These are phyloP conservation scores for Erodium maritimum DNA, from an alignment of 345 rosid genomes.

Conservation along the genomic window DNA sequence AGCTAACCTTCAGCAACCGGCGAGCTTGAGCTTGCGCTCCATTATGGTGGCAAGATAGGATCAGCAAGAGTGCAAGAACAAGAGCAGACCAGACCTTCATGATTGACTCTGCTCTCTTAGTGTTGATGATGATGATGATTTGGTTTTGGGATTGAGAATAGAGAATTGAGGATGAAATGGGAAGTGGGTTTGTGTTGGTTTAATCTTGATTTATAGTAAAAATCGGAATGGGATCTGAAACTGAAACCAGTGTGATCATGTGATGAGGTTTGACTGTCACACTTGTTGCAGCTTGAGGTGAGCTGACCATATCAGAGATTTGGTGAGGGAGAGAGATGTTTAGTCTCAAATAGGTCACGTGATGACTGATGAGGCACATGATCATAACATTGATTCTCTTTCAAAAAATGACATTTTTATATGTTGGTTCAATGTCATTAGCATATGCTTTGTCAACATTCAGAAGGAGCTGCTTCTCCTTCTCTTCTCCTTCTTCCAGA, in stretches of 20 bases:
- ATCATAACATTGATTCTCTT: constrained; percentile 2
- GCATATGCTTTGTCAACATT: too few relatives aligned
- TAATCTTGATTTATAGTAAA: neutral
- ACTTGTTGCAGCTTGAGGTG: constrained; percentile 8
- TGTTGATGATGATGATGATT: neutral
- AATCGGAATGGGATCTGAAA: constrained; percentile 20
- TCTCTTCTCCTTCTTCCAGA: too few relatives aligned
- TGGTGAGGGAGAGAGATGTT: neutral
- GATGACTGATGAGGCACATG: constrained; percentile 36
- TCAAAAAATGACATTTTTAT: neutral
- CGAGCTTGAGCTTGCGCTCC: constrained; percentile 18
- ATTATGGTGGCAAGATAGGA: constrained; percentile 24
- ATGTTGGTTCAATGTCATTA: too few relatives aligned
- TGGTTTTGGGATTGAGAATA: neutral
- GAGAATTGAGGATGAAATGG: neutral
- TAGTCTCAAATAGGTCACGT: constrained; percentile 17
- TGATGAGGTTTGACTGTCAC: constrained; percentile 26
- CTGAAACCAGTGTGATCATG: too few relatives aligned
- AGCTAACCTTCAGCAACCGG: too few relatives aligned
- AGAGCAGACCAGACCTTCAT: constrained; percentile 35
- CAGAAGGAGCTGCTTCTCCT: too few relatives aligned
- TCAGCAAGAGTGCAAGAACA: constrained; percentile 21
- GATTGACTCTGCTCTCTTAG: neutral
- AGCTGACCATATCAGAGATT: neutral
- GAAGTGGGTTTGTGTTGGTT: neutral